Evolutionary conservation across 768 basidiomycete species (phyloP), one percentile per base, ranked within the genome.

Genomic region (Podaxis mareebaensis): DNA sequence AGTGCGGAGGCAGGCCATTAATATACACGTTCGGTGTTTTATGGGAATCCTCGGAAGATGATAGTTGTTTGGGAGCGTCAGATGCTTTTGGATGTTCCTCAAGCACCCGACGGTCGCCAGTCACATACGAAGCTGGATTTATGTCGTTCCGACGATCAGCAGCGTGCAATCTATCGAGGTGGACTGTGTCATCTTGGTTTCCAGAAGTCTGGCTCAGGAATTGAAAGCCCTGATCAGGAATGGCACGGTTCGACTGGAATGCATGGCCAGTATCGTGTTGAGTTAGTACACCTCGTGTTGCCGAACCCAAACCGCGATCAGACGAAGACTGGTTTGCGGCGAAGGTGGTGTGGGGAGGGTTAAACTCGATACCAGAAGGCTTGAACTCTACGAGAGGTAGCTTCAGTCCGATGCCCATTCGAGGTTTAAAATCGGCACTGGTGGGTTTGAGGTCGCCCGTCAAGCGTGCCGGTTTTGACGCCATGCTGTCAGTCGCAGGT

Each of bases 1-100:
- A 93, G 74, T 92, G 86, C 4, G 92, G 89, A 2, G 91, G 92
- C 15, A 95, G 82, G 12, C 92, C 92, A 69, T 94, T 94, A 76
- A 94, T 93, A 72, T 94, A 94, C 0, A 94, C 89, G 68, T 94
- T 94, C 0, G 92, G 90, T 0, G 90, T 86, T 70, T 81, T 83
- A 22, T 63, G 33, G 13, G 54, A 38, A 28, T 63, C 61, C 6
- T 63, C 61, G n/a, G 49, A 24, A 11, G 61, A 15, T 22, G 17
- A 13, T 12, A 26, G 20, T 4, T 39, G 54, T 4, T 36, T 15
- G 33, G 15, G 36, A 57, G 22, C 46, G 7, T 63, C 61, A 3
- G 54, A 10, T 13, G 13, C 42, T 26, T 54, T 22, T n/a, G 22
- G 10, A 15, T 39, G 42, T 13, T 61, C 52, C n/a, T 61, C 51